Evolutionary conservation across 371 early-diverging fungal genomes (phyloP).

Genomic region (Mucor velutinosus): DNA sequence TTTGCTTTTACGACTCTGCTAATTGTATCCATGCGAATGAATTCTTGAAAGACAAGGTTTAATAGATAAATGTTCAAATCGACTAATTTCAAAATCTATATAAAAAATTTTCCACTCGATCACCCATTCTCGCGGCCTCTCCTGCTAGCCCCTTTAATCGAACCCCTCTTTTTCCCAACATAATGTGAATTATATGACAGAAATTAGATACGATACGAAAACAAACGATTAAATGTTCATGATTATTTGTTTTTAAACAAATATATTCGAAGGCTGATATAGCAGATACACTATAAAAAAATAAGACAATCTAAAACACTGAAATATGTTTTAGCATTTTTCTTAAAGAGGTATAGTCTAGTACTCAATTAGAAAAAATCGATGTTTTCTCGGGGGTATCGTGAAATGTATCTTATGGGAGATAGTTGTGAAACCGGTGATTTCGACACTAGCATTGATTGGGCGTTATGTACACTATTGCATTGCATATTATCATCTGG

Average conservation of each 20-base stretch:
- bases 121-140: neutral
- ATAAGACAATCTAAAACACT: neutral
- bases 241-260: neutral
- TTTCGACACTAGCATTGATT: neutral
- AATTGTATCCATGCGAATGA: neutral
- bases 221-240: neutral
- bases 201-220: neutral
- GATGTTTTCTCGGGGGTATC: neutral
- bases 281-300: neutral
- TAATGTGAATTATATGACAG: neutral
- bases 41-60: neutral
- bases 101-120: neutral
- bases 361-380: neutral
- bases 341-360: slow-evolving; percentile 1
- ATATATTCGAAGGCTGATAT: neutral
- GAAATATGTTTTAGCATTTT: slow-evolving; percentile 12
- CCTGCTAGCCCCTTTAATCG: neutral
- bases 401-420: neutral
- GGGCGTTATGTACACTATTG: neutral
- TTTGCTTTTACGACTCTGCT: neutral
- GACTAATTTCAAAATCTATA: neutral
- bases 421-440: slow-evolving; percentile 4
- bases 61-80: neutral
- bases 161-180: neutral
- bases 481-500: slow-evolving; percentile 16